Base-by-base conservation (phyloP, 805 yeast genomes). In the Barnettozyma pratensis region DNA sequence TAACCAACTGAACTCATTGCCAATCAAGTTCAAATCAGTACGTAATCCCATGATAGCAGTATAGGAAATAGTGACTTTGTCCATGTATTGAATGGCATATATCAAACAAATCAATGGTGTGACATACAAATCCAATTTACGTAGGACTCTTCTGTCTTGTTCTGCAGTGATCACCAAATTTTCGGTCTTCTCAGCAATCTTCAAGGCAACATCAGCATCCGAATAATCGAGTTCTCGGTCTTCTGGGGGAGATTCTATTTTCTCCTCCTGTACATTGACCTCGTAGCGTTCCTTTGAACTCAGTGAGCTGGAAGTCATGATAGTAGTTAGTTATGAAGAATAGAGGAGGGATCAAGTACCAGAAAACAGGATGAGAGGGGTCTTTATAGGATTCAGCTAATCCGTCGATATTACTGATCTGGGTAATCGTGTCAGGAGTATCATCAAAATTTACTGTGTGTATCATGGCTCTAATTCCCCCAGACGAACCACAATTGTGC, bases 41-140 rank as follows among this genome's bases (percentile, higher is more conserved):
- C 68, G 64, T 43, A 75, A 64, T 41, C 80, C 84, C 74, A 75
- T 69, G 37, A 80, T 73, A 6, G 82, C 72, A 1, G 83, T 79
- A 41, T 72, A 74, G 26, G 78, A 68, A 42, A 70, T 73, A 4
- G 84, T 66, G 25, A 68, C 64, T 59, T 82, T 82, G 64, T 82
- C 88, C 81, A 82, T 76, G 54, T 70, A 77, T 62, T 80, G 85
- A 25, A 74, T 61, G 11, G 77, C 70, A 62, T 77, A 76, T 28
- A 77, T 56, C 27, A 73, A 48, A 52, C 76, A 73, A 64, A 81
- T 67, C 45, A 80, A 49, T 1, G 86, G 81, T 56, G 78, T 62
- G 52, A 81, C 52, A 50, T 62, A 72, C 19, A 72, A 40, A 58
- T 81, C 86, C 28, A 79, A 73, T 56, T 80, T 82, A 56, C 79